Conservation (phyloP, 202 grass and related monocot species). For the Musa balbisiana region DNA sequence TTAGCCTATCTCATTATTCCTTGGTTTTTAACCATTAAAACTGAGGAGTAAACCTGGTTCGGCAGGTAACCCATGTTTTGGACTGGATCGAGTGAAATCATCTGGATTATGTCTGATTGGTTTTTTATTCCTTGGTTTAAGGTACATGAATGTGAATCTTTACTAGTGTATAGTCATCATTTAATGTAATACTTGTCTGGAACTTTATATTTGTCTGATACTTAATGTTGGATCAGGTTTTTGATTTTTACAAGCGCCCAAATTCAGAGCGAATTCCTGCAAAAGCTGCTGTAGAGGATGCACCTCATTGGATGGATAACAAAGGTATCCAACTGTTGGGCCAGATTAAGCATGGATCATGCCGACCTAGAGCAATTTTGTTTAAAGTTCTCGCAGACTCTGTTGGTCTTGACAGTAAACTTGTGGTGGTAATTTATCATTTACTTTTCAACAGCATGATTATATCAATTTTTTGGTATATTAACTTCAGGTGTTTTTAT, state of each 20-base stretch:
- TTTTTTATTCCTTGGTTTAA: no score
- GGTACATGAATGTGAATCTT: background rate
- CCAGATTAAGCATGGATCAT: slow-evolving; percentile 95
- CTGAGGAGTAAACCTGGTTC: no score
- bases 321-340: slow-evolving; percentile 71
- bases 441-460: slow-evolving; percentile 22
- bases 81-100: no score
- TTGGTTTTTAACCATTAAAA: no score
- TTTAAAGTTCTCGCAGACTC: slow-evolving; percentile 95
- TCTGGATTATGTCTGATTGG: no score
- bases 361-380: slow-evolving; percentile 78
- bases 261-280: slow-evolving; percentile 69
- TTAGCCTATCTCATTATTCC: no score
- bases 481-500: slow-evolving; percentile 16
- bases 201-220: slow-evolving; percentile 14
- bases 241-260: slow-evolving; percentile 81
- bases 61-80: background rate
- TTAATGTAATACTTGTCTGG: slow-evolving; percentile 8
- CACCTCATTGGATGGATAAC: slow-evolving; percentile 69
- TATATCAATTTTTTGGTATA: slow-evolving; percentile 22
- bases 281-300: slow-evolving; percentile 75
- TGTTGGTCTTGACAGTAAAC: slow-evolving; percentile 82
- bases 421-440: slow-evolving; percentile 63
- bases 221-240: slow-evolving; percentile 49
- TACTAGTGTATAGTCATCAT: background rate